Conservation (phyloP, 257 asterid genomes). For the Anisodus acutangulus region DNA sequence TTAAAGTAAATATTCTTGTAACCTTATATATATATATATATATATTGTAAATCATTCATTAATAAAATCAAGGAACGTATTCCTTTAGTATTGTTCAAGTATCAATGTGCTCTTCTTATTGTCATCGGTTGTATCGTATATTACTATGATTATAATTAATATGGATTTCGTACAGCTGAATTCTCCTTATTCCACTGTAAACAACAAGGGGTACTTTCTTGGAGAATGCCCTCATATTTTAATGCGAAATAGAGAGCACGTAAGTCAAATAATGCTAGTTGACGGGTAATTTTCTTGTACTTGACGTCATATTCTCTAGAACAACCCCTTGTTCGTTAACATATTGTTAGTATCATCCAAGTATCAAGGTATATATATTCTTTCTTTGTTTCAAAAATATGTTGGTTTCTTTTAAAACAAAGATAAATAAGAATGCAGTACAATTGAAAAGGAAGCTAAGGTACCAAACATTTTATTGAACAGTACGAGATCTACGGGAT, state of each 20-base stretch:
- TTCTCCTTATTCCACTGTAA: not conserved
- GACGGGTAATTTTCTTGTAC: not conserved
- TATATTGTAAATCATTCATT: no score
- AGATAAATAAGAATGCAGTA: no score
- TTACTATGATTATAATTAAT: not conserved
- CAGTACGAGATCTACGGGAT: no score
- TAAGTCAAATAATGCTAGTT: not conserved
- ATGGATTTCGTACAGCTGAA: not conserved
- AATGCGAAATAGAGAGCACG: not conserved
- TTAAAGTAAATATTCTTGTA: no score
- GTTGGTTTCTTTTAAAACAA: not conserved
- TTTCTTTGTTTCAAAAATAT: not conserved
- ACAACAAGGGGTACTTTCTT: not conserved
- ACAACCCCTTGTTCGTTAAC: not conserved
- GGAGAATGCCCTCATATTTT: not conserved
- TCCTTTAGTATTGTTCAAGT: no score
- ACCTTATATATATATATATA: no score
- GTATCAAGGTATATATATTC: not conserved
- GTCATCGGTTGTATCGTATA: no score
- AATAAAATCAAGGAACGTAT: no score
- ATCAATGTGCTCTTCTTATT: not conserved
- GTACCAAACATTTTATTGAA: no score
- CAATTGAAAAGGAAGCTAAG: no score
- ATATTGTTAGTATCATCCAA: not conserved
- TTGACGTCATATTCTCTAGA: not conserved